A percentile compares a stretch with the other conserved stretches of the same genome.
Conservation (phyloP, 1,284 basidiomycete species). For the Cryptococcus sp. region DNA sequence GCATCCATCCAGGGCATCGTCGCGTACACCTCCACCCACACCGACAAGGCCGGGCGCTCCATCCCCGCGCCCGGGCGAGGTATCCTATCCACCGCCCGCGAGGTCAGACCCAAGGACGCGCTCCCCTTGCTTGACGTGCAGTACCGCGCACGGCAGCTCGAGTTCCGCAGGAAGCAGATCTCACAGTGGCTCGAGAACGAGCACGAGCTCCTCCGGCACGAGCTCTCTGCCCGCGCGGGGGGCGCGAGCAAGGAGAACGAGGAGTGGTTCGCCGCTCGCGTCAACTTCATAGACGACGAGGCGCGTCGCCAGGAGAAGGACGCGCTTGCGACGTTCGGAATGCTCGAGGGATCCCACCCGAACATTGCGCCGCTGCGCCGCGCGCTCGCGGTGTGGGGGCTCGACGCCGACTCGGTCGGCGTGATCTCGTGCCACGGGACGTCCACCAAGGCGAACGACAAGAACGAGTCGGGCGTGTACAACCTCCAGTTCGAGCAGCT, state of each 20-base stretch:
- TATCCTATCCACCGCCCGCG: slow-evolving; percentile 77
- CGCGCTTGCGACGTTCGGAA: slow-evolving; percentile 81
- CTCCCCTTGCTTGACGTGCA: slow-evolving; percentile 71
- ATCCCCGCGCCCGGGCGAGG: slow-evolving; percentile 91
- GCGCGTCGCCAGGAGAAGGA: slow-evolving; percentile 87
- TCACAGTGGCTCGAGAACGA: slow-evolving; percentile 90
- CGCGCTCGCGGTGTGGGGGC: slow-evolving; percentile 92
- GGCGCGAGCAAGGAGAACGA: slow-evolving; percentile 56
- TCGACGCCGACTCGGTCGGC: slow-evolving; percentile 83
- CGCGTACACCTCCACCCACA: slow-evolving; percentile 94
- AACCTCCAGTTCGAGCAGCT: slow-evolving; percentile 87
- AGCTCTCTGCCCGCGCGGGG: slow-evolving; percentile 59
- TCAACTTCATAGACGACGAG: slow-evolving; percentile 82
- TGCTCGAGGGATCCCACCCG: slow-evolving; percentile 85
- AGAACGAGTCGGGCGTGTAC: slow-evolving; percentile 97
- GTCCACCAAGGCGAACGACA: slow-evolving; percentile 95
- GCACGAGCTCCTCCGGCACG: slow-evolving; percentile 73
- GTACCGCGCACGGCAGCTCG: slow-evolving; percentile 84
- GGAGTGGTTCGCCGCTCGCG: slow-evolving; percentile 67
- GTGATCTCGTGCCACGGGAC: slow-evolving; percentile 63
- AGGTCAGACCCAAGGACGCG: slow-evolving; percentile 67
- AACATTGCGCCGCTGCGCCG: slow-evolving; percentile 85
- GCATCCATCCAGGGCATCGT: slow-evolving; percentile 89
- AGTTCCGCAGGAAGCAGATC: slow-evolving; percentile 90
- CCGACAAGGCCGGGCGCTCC: slow-evolving; percentile 92